Base-by-base conservation (phyloP, 768 basidiomycete genomes). In the Cantharellus anzutake region DNA sequence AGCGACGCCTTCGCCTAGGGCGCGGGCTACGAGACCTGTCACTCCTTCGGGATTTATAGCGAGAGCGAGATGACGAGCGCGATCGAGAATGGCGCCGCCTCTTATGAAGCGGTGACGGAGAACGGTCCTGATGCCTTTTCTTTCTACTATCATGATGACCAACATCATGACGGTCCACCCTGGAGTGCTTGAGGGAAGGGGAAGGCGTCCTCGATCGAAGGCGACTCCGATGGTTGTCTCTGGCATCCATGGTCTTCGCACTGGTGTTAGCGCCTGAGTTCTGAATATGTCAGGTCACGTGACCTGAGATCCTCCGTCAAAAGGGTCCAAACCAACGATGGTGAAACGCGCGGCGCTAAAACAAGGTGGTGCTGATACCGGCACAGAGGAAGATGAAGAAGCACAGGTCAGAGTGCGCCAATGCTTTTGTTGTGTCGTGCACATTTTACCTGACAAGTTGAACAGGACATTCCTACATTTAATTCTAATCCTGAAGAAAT, bases 371-470 rank as follows among this genome's bases (percentile, higher is more conserved):
- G 60, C 50, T 37, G 61, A 62, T 40, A 53, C 48, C 14, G 42
- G 39, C 3, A 58, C 58, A 34, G 61, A 62, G 14, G 61, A 57
- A 5, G 60, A 61, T 29, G 61, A 62, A 14, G 20, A 37, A 4
- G 42, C 50, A 14, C 61, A 61, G 40, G 61, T 60, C 34, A 34
- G 61, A 20, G 29, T n/a, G 5, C 29, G 16, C 3, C 44, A 4
- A 5, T 35, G 16, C 29, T 29, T 11, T 59, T 39, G 20, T 29
- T 29, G 59, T 56, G 41, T 59, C 29, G n/a, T 4, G 20, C 1
- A 34, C 53, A 4, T 29, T 59, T n/a, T 48, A 48, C 44, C 55
- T 55, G 34, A n/a, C 55, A 52, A 5, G 35, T 20, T n/a, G 29
- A 56, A 20, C 41, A 60, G 39, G 35, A 52, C 7, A 58, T 38